Conservation (phyloP, 169 alveolate genomes). For the Cryptosporidium parvum region DNA sequence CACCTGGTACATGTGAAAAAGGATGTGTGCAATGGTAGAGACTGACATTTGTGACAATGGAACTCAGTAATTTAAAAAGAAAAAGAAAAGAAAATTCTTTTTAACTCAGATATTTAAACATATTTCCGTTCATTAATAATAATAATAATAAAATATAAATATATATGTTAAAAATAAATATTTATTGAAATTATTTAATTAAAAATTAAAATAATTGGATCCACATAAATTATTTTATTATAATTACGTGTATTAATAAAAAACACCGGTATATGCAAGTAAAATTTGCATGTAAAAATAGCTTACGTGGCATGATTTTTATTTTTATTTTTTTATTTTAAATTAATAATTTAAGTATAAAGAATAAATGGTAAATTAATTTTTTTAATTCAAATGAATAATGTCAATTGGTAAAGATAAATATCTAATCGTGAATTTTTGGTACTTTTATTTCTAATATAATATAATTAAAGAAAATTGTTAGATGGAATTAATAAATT, state of each 20-base stretch:
- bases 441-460: no score
- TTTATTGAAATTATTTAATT: not conserved
- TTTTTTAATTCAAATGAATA: no score
- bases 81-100: not conserved
- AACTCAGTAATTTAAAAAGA: not conserved
- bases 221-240: no score
- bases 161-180: not conserved
- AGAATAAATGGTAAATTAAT: no score
- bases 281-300: not conserved
- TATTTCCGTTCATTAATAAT: no score
- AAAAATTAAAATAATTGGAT: not conserved
- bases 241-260: conserved; percentile 1
- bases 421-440: no score
- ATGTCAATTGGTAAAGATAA: no score
- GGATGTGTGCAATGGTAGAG: conserved; percentile 29
- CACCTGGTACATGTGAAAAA: not conserved
- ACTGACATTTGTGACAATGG: not conserved
- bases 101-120: no score
- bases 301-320: not conserved
- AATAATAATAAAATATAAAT: not conserved
- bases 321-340: no score
- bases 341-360: not conserved
- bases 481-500: no score
- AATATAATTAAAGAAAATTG: no score
- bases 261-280: conserved; percentile 24